Base-by-base conservation (phyloP, 352 stramenopile genomes). In the Plasmopara muralis region DNA sequence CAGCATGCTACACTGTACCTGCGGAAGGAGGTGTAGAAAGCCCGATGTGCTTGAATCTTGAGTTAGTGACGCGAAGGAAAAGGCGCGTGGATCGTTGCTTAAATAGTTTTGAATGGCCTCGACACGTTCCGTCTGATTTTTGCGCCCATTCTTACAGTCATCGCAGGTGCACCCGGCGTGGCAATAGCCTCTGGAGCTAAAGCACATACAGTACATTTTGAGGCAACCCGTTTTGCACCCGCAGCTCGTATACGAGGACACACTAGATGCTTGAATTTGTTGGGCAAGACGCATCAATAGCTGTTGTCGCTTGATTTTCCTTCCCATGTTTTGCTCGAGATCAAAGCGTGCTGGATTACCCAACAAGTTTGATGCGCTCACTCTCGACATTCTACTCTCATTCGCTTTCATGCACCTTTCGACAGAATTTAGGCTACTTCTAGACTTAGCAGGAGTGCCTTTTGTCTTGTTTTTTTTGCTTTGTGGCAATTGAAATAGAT, bases 201-300 rank as follows among this genome's bases (percentile, higher is more conserved):
- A 93, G 59, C 83, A 93, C 31, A 86, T 73, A 53, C 83, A 93
- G 55, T 90, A 92, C 77, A 92, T 86, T 64, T 92, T 92, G 25
- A 92, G 64, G 47, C 82, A 92, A 12, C 82, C 82, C 2, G 77
- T 92, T 66, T 92, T 92, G 73, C 82, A 92, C 28, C 82, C 82
- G 46, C 82, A 92, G 58, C 74, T 85, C 25, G 74, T 77, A n/a
- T 68, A 82, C 7, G 82, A 92, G 0, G 70, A 57, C n/a, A 85
- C 66, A 44, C 79, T 89, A 30, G 77, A 71, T 46, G 77, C 72
- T 44, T 90, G 79, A 50, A 93, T 78, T 56, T 86, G 74, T 53
- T 83, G 67, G 1, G 82, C 82, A 46, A 86, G 69, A 1, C 72
- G 74, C 6, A 74, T 53, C 38, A 87, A 46, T 41, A 84, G 53